phyloP scores from a whole-genome alignment of 768 basidiomycete species.

The Chlorophyllum brunneum region DNA sequence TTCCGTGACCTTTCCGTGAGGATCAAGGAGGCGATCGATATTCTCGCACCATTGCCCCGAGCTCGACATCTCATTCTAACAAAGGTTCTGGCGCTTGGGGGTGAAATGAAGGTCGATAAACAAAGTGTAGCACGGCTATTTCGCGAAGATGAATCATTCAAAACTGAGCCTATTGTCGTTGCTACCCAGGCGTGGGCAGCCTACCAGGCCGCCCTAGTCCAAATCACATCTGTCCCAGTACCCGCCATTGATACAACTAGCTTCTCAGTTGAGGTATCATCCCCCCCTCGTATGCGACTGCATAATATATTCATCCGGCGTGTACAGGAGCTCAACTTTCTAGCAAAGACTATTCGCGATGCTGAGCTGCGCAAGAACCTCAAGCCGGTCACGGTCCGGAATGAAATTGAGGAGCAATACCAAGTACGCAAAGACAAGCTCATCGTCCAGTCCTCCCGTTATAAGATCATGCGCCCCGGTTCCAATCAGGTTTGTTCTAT shows the following conservation, averaged over 20 bases:
- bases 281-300: too few relatives aligned
- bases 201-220: conserved; percentile 24
- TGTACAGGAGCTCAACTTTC: conserved; percentile 23
- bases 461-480: conserved; percentile 28
- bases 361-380: conserved; percentile 31
- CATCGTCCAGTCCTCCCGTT: conserved; percentile 35
- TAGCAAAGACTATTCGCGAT: conserved; percentile 37
- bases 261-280: conserved; percentile 26
- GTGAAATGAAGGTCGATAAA: conserved; percentile 25
- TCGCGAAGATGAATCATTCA: conserved; percentile 20
- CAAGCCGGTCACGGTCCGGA: conserved; percentile 43
- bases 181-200: conserved; percentile 46
- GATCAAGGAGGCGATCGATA: conserved; percentile 22
- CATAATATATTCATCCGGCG: too few relatives aligned
- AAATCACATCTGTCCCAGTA: conserved; percentile 18
- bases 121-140: conserved; percentile 27
- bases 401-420: conserved; percentile 37
- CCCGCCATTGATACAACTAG: conserved; percentile 23
- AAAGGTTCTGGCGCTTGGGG: conserved; percentile 35
- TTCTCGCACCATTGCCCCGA: neutral
- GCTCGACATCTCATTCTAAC: conserved; percentile 30
- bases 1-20: conserved; percentile 32
- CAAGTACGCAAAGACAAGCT: conserved; percentile 25
- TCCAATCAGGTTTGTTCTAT: conserved; percentile 24
- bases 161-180: conserved; percentile 15